Base-by-base conservation (phyloP, 371 early-diverging fungal species). In the Smittium culicis region DNA sequence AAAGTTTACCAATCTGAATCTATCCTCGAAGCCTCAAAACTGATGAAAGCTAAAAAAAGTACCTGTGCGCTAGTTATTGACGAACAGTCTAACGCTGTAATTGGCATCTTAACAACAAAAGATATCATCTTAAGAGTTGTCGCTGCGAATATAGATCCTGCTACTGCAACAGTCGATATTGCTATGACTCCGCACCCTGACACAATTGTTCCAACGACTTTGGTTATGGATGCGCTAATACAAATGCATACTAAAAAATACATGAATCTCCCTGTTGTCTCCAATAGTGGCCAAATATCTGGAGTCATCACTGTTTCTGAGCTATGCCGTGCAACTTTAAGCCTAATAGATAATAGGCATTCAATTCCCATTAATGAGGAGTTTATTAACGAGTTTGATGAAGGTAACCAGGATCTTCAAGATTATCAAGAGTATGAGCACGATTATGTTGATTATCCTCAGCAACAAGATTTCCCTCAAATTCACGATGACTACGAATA, bases 161-260 rank as follows among this genome's bases (percentile, higher is more conserved):
- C 81, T 67, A 91, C 81, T 31, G 95, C 96, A 71, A 87, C 89
- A 35, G 94, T 96, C 58, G 89, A 93, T 34, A 87, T 94, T 68
- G 94, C 95, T 25, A 94, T 97, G 96, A 98, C 98, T 0, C 97
- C 96, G 65, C 93, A 96, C 68, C 98, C 98, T 8, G 97, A 98
- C 78, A 89, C 91, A 24, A 92, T 93, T 1, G 70, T 81, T 54
- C 82, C 88, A n/a, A 77, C 84, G 33, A 89, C 89, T 34, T 85
- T 91, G 62, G 89, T 96, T 68, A 75, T 96, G 67, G 95, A 95
- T 35, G 98, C 94, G 2, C 82, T 98, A 68, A 91, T 90, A 75
- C 92, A 90, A 76, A 90, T 98, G 88, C 87, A 98, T 77, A 94
- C 90, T 72, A 91, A 93, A 2, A 91, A 93, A 68, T 97, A 91